A percentile compares a stretch with the other conserved stretches of the same genome.
These are phyloP conservation scores for Dactylellina parvicollis DNA, from an alignment of 2,329 filamentous ascomycete genomes.

Conservation along the genomic window DNA sequence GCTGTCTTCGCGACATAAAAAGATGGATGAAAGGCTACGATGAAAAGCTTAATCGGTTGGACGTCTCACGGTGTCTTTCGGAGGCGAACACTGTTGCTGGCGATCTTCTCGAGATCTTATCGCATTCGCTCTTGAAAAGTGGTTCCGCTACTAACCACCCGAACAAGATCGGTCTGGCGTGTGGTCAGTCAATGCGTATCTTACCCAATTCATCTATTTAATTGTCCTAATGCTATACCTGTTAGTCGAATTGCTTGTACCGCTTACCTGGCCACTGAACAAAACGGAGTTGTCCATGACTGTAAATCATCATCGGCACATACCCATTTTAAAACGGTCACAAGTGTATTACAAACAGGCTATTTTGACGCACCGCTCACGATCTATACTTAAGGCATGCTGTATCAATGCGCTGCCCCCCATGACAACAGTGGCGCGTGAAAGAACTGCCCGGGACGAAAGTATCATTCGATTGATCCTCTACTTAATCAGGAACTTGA, in stretches of 20 bases:
- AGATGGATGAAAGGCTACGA: slow-evolving; percentile 96
- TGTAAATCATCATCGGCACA: slow-evolving; percentile 89
- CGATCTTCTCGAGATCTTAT: slow-evolving; percentile 88
- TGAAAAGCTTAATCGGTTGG: slow-evolving; percentile 90
- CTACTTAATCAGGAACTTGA: slow-evolving; percentile 88
- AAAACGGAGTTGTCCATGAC: slow-evolving; percentile 82
- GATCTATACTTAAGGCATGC: slow-evolving; percentile 79
- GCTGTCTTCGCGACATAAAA: slow-evolving; percentile 90
- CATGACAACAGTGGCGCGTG: slow-evolving; percentile 80
- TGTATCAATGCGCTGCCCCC: slow-evolving; percentile 84
- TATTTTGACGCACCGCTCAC: slow-evolving; percentile 82
- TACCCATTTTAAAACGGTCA: slow-evolving; percentile 85
- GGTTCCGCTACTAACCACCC: slow-evolving; percentile 67
- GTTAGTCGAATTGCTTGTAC: slow-evolving; percentile 85
- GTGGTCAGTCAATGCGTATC: slow-evolving; percentile 66
- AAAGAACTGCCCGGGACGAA: slow-evolving; percentile 82
- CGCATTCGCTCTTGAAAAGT: slow-evolving; percentile 60
- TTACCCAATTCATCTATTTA: background rate
- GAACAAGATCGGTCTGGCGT: slow-evolving; percentile 75
- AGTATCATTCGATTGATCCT: slow-evolving; percentile 90
- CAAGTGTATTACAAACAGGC: slow-evolving; percentile 90
- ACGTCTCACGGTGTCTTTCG: slow-evolving; percentile 90
- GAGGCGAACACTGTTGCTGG: slow-evolving; percentile 92
- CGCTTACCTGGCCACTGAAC: slow-evolving; percentile 92
- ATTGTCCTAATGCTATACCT: background rate